Percentiles rank a stretch among this genome's conserved stretches.
phyloP scores from a whole-genome alignment of 1,139 yeast genomes.

The Wickerhamomyces sp. region DNA sequence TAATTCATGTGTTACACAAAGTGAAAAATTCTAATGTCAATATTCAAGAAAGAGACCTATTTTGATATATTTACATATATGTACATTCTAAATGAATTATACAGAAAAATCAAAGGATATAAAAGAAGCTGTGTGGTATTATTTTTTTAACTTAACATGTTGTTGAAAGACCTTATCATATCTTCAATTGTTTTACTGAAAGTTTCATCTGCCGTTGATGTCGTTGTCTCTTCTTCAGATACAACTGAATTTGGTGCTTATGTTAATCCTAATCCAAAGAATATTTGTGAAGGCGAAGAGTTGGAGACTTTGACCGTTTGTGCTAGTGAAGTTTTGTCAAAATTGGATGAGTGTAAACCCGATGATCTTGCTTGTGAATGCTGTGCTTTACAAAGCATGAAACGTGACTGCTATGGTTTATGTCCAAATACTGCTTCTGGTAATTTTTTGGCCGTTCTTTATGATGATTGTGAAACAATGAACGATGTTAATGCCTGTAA shows the following conservation, averaged over 20 bases:
- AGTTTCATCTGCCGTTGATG: conserved; percentile 7
- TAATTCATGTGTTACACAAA: too few relatives aligned
- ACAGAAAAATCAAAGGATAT: too few relatives aligned
- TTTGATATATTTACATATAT: too few relatives aligned
- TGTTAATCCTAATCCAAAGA: conserved; percentile 44
- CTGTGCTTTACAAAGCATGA: conserved; percentile 47
- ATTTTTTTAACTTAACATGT: too few relatives aligned
- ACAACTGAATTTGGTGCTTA: conserved; percentile 38
- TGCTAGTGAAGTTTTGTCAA: conserved; percentile 42
- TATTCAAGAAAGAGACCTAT: too few relatives aligned
- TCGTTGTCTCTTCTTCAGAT: conserved; percentile 16
- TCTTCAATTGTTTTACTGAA: not conserved
- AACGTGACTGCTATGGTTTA: conserved; percentile 40
- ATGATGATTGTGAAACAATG: conserved; percentile 41
- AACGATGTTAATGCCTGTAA: conserved; percentile 49
- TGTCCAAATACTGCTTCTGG: conserved; percentile 45
- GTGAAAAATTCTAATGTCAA: too few relatives aligned
- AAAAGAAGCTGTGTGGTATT: too few relatives aligned
- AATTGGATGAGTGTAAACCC: conserved; percentile 45
- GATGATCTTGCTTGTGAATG: conserved; percentile 54
- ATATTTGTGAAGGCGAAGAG: conserved; percentile 36
- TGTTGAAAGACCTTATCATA: not conserved
- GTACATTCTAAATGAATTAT: too few relatives aligned
- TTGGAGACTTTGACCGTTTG: conserved; percentile 39
- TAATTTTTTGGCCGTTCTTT: conserved; percentile 41